These are phyloP conservation scores for Candida loeiensis DNA, from an alignment of 805 yeast species.

Conservation along the genomic window DNA sequence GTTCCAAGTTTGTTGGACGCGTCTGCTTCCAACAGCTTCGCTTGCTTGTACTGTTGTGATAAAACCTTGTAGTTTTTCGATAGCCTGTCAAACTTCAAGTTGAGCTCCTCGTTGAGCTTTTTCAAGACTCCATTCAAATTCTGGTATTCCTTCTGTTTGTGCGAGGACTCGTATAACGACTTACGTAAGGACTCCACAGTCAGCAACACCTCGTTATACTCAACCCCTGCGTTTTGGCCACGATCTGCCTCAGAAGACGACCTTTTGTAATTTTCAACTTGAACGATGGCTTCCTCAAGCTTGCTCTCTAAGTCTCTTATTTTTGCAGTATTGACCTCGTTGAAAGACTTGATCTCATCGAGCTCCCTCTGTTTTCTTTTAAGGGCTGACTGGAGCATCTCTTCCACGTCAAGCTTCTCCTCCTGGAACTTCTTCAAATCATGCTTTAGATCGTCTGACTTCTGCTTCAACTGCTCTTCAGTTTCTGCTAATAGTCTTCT, in stretches of 20 bases:
- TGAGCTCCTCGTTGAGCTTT: conserved; percentile 62
- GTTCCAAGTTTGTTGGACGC: conserved; percentile 9
- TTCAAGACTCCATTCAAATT: conserved; percentile 50
- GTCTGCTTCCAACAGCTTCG: conserved; percentile 27
- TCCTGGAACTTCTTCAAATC: conserved; percentile 51
- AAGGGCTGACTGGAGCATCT: conserved; percentile 36
- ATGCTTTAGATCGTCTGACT: conserved; percentile 52
- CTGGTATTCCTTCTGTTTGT: conserved; percentile 55
- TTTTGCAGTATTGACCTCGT: conserved; percentile 41
- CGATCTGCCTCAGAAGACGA: conserved; percentile 1
- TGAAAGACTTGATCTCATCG: conserved; percentile 49
- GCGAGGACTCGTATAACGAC: conserved; percentile 49
- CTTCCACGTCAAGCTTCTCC: conserved; percentile 60
- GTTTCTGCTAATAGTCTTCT: conserved; percentile 65
- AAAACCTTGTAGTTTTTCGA: conserved; percentile 66
- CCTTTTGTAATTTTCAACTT: conserved; percentile 5
- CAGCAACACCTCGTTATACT: conserved; percentile 21
- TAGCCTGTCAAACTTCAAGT: conserved; percentile 61
- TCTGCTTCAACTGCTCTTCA: conserved; percentile 53
- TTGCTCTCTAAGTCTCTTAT: conserved; percentile 36
- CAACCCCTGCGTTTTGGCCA: conserved; percentile 7
- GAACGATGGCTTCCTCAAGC: conserved; percentile 19
- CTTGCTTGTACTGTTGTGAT: conserved; percentile 53
- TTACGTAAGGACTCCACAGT: conserved; percentile 46
- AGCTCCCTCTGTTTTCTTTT: conserved; percentile 62